Conservation (phyloP, 345 rosid species). For the Lepidium sativum region DNA sequence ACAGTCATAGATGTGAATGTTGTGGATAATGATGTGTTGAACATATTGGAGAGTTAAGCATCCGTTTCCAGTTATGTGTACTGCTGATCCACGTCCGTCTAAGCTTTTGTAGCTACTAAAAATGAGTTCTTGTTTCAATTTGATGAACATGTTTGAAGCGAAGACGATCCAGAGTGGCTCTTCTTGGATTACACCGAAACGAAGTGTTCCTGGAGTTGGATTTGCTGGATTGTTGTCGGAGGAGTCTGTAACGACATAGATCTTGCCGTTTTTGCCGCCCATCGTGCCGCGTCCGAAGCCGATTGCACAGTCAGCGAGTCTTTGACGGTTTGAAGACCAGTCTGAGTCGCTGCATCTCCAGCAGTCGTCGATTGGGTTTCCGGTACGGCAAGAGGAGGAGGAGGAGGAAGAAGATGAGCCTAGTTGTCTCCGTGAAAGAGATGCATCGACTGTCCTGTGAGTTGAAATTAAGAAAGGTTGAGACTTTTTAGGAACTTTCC, state of each 20-base stretch:
- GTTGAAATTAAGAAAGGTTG: neutral
- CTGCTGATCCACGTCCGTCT: conserved; percentile 69
- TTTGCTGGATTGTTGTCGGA: conserved; percentile 55
- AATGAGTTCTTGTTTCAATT: conserved; percentile 62
- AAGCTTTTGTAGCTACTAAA: conserved; percentile 68
- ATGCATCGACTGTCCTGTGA: conserved; percentile 31
- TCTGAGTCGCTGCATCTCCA: conserved; percentile 48
- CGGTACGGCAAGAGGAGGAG: conserved; percentile 38
- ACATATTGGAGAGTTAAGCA: conserved; percentile 66
- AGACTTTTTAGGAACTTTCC: neutral
- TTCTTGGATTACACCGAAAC: conserved; percentile 58
- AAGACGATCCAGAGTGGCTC: conserved; percentile 81
- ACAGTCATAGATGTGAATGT: conserved; percentile 61
- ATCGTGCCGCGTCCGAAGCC: conserved; percentile 61
- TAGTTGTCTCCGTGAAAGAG: conserved; percentile 32
- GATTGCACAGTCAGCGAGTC: conserved; percentile 54
- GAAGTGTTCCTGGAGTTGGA: conserved; percentile 76
- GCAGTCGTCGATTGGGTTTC: conserved; percentile 79
- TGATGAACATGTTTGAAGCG: conserved; percentile 52
- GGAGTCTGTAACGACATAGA: conserved; percentile 78
- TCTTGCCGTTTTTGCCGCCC: conserved; percentile 64
- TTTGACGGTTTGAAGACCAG: conserved; percentile 57
- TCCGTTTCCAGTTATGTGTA: conserved; percentile 66
- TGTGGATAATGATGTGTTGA: conserved; percentile 74
- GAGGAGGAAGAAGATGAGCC: neutral